A percentile compares a stretch with the other conserved stretches of the same genome.
phyloP scores from a whole-genome alignment of 768 basidiomycete genomes.

The Naganishia onofrii region DNA sequence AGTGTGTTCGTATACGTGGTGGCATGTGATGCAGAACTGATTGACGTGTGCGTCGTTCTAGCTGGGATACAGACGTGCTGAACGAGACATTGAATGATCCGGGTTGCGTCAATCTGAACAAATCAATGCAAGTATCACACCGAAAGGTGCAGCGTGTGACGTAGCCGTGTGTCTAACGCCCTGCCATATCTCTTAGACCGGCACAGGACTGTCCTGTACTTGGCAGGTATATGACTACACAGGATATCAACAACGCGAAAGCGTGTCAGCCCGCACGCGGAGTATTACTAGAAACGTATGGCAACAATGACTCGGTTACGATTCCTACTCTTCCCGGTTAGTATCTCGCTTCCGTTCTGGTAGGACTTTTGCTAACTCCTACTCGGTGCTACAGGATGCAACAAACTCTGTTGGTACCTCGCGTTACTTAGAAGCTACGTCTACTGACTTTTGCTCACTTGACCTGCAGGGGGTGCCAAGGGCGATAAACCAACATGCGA shows the following conservation, averaged over 20 bases:
- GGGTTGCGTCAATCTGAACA: slow-evolving; percentile 25
- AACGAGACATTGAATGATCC: slow-evolving; percentile 57
- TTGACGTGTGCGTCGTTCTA: neutral
- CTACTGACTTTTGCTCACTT: neutral
- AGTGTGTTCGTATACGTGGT: no score
- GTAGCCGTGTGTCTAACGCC: neutral
- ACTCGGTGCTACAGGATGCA: neutral
- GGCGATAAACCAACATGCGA: slow-evolving; percentile 42
- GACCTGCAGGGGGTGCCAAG: slow-evolving; percentile 33
- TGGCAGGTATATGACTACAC: neutral
- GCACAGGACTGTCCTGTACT: slow-evolving; percentile 14
- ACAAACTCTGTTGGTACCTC: slow-evolving; percentile 5
- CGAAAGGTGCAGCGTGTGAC: no score
- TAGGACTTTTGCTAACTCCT: neutral
- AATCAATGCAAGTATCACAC: neutral
- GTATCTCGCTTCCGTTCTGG: neutral
- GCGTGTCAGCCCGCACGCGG: slow-evolving; percentile 23
- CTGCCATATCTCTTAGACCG: neutral
- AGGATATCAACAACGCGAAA: slow-evolving; percentile 9
- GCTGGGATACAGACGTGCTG: slow-evolving; percentile 62
- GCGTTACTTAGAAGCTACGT: neutral
- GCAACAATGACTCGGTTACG: slow-evolving; percentile 11
- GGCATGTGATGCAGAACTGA: neutral
- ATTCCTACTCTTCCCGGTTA: slow-evolving; percentile 23
- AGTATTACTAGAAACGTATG: slow-evolving; percentile 10